phyloP scores from a whole-genome alignment of 106 monocot species.

The Hemerocallis citrina region DNA sequence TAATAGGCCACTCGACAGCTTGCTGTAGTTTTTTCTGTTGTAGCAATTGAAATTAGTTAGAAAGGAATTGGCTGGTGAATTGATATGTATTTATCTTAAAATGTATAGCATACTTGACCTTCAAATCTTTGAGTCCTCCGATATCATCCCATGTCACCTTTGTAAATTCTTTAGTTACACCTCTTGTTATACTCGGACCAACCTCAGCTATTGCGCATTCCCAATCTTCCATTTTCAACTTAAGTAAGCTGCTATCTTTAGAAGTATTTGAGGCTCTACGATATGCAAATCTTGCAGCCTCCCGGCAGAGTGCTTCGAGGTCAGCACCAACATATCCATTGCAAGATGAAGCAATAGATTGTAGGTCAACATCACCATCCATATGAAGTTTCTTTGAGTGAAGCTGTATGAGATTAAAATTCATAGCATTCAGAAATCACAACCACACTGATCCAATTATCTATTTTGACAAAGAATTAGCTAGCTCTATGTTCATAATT shows the following conservation, averaged over 20 bases:
- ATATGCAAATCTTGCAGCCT: constrained; percentile 57
- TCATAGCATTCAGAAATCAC: neutral
- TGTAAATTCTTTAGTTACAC: constrained; percentile 65
- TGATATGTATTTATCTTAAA: neutral
- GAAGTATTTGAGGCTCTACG: constrained; percentile 26
- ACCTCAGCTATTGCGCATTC: constrained; percentile 58
- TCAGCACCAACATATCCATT: constrained; percentile 98
- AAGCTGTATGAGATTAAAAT: constrained; percentile 43
- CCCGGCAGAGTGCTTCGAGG: constrained; percentile 68
- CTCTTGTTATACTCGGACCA: constrained; percentile 77
- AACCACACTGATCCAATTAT: no score
- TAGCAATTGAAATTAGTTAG: constrained; percentile 5
- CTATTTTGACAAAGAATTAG: neutral
- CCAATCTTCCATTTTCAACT: constrained; percentile 65
- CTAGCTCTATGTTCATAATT: neutral
- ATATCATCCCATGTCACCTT: constrained; percentile 93
- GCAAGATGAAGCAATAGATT: constrained; percentile 65
- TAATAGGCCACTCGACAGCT: constrained; percentile 94
- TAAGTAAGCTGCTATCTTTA: constrained; percentile 9
- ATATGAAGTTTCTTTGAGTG: constrained; percentile 44
- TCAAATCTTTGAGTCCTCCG: constrained; percentile 83
- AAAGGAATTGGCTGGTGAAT: neutral
- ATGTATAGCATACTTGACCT: constrained; percentile 32
- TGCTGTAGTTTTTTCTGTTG: constrained; percentile 78
- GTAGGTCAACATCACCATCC: constrained; percentile 61